Evolutionary conservation across 352 stramenopile genomes (phyloP), one percentile per base, ranked within the genome.

Genomic region (Elongisporangium undulatum): DNA sequence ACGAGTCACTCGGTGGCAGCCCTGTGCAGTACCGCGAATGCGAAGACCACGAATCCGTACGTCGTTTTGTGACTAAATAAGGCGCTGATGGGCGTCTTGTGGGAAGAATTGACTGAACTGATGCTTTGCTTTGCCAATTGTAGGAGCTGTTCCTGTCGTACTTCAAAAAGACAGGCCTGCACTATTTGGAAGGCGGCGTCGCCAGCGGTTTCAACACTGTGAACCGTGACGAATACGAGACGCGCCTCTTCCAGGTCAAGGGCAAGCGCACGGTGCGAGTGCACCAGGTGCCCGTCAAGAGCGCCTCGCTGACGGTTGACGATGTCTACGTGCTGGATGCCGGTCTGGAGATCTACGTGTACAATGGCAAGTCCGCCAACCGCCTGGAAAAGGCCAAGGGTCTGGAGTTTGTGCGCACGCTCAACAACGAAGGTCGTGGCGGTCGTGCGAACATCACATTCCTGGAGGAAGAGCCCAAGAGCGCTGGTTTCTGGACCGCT

Each of bases 281-380:
- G 13, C 74, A 83, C 50, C 77, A 98, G 66, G 88, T 98, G 16
- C 77, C 90, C 17, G 60, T 94, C 48, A 74, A 77, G 60, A 86
- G 72, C 61, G 72, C 72, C 15, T 97, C 85, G 53, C 64, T 99
- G 15, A 98, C 96, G 62, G 69, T 88, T 7, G 91, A 97, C 60
- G 96, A 99, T 72, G 92, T 95, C 1, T 99, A 97, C 69, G 82
- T 99, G 5, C 79, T 99, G 19, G 96, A 98, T 68, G 76, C 70
- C 3, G 95, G 90, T 3, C 69, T 92, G n/a, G 85, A 97, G 63
- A 77, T 99, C 15, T 99, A 95, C 71, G 68, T 93, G 64, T 91
- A 77, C 69, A 82, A 83, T 54, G 83, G 89, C 49, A 76, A 87
- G 55, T 70, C 80, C 0, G 82, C 82, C 21, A 97, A 94, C 70